Conservation (phyloP, 106 monocot species). For the Alisma plantagoaquatica region DNA sequence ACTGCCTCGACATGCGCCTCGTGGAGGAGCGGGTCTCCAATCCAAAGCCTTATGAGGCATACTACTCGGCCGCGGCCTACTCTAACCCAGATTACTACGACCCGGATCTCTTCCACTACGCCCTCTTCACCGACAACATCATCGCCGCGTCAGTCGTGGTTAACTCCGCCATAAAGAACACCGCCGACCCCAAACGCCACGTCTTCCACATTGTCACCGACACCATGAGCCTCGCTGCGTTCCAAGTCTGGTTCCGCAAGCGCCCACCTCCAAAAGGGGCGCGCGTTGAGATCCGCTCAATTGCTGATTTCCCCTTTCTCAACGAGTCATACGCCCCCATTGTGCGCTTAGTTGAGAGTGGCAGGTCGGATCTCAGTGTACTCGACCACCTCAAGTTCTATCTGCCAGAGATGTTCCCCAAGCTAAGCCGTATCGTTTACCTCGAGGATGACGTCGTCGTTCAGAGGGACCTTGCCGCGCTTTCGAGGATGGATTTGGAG, state of each 20-base stretch:
- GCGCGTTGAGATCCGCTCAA: constrained; percentile 44
- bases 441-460: constrained; percentile 95
- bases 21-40: constrained; percentile 54
- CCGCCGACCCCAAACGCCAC: constrained; percentile 37
- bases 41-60: constrained; percentile 25
- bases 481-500: constrained; percentile 66
- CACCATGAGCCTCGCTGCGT: constrained; percentile 63
- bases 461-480: constrained; percentile 59
- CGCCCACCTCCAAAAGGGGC: constrained; percentile 48
- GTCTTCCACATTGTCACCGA: constrained; percentile 84
- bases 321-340: constrained; percentile 44
- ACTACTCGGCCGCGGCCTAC: neutral
- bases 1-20: constrained; percentile 80
- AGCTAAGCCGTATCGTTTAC: constrained; percentile 47
- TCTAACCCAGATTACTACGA: constrained; percentile 12
- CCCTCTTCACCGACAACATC: constrained; percentile 75
- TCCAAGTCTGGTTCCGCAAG: constrained; percentile 82
- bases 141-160: constrained; percentile 76
- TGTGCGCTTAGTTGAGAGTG: constrained; percentile 27
- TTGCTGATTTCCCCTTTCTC: constrained; percentile 49
- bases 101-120: constrained; percentile 54
- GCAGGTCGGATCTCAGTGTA: constrained; percentile 31
- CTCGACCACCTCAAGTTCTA: constrained; percentile 76
- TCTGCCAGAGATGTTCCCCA: constrained; percentile 82
- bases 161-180: constrained; percentile 49